A percentile compares a stretch with the other conserved stretches of the same genome.
These are phyloP conservation scores for Fusarium beomiforme DNA, from an alignment of 2,329 filamentous ascomycete genomes.

Conservation along the genomic window DNA sequence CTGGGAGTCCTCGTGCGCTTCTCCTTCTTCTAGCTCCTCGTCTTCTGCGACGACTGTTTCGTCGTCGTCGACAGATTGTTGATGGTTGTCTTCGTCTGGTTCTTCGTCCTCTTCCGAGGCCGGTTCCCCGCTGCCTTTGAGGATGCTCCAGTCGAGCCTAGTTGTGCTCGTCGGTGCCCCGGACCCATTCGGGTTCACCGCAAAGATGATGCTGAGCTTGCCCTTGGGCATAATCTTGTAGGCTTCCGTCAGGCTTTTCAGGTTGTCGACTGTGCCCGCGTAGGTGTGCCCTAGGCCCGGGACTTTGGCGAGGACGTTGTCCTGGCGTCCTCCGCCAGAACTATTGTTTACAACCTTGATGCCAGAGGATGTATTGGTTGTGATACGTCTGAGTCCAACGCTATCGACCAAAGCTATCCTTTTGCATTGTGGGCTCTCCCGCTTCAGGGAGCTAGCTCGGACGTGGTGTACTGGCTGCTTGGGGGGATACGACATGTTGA, in stretches of 20 bases:
- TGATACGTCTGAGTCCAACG: background rate
- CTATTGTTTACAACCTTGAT: background rate
- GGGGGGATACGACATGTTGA: too few species aligned
- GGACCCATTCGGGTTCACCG: background rate
- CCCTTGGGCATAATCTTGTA: fast-evolving
- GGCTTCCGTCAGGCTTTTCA: fast-evolving
- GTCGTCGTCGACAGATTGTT: too few species aligned
- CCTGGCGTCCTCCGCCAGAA: background rate
- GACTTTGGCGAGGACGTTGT: conserved; percentile 7
- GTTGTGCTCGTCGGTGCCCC: background rate
- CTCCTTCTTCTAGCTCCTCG: too few species aligned
- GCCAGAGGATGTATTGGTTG: fast-evolving
- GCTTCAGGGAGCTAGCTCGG: too few species aligned
- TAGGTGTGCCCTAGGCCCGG: background rate
- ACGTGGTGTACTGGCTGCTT: too few species aligned
- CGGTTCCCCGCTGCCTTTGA: background rate
- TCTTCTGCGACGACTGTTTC: too few species aligned
- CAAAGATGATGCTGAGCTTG: fast-evolving
- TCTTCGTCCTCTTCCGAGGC: background rate
- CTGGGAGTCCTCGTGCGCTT: too few species aligned
- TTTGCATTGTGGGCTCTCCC: background rate
- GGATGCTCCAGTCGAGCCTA: background rate
- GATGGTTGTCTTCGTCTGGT: background rate
- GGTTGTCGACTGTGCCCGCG: fast-evolving
- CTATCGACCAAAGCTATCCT: background rate